These are phyloP conservation scores for Elsinoe batatas DNA, from an alignment of 2,329 filamentous ascomycete genomes.

Conservation along the genomic window DNA sequence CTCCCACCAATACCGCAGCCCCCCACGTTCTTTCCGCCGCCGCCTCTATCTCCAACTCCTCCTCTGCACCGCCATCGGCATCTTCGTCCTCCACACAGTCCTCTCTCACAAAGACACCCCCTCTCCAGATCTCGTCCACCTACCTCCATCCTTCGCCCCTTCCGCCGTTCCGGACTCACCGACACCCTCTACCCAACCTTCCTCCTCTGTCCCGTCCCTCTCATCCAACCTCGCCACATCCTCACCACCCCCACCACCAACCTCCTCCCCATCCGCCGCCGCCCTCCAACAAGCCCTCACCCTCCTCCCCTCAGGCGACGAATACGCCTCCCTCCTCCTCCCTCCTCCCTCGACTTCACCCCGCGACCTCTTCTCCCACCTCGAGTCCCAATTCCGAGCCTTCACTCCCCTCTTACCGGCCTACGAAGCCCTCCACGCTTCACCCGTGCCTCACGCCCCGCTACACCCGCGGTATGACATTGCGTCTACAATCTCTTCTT, in stretches of 20 bases:
- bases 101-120: neutral
- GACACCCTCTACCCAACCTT: neutral
- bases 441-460: neutral
- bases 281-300: neutral
- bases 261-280: neutral
- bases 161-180: neutral
- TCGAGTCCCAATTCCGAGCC: neutral
- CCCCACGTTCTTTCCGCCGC: neutral
- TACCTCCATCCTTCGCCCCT: neutral
- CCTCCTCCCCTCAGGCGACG: neutral
- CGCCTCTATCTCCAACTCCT: neutral
- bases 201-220: neutral
- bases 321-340: neutral
- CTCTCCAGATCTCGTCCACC: neutral
- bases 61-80: constrained; percentile 8
- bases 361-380: neutral
- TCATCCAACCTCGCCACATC: neutral
- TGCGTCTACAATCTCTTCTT: neutral
- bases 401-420: neutral
- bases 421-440: neutral
- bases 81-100: constrained; percentile 2
- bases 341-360: neutral
- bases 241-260: neutral
- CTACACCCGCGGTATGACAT: neutral
- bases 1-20: neutral